A percentile compares a stretch with the other conserved stretches of the same genome.
Conservation (phyloP, 352 stramenopile genomes). For the Phytophthora tentaculata region DNA sequence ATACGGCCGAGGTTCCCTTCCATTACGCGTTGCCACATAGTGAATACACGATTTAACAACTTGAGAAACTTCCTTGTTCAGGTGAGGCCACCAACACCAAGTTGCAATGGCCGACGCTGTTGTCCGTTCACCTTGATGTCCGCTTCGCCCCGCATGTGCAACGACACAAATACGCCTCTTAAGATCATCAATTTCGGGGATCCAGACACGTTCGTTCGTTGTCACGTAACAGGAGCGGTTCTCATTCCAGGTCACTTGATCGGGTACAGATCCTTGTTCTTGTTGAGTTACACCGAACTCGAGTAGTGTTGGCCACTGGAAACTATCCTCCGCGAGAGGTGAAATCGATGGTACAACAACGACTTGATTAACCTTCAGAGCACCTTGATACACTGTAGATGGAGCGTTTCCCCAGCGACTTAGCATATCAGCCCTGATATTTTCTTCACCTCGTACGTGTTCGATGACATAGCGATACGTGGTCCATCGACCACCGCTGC, state of each 20-base stretch:
- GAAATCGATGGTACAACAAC: not conserved
- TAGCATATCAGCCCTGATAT: constrained; percentile 16
- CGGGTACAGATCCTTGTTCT: not conserved
- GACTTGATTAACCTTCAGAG: not conserved
- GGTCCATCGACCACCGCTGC: constrained; percentile 20
- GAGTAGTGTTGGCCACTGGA: constrained; percentile 1
- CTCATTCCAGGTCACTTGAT: not conserved
- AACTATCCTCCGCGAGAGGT: not conserved
- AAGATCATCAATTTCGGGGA: not conserved
- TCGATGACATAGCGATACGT: constrained; percentile 31
- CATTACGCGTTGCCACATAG: constrained; percentile 8
- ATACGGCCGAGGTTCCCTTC: constrained; percentile 18
- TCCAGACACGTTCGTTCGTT: not conserved
- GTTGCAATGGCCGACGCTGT: constrained; percentile 12
- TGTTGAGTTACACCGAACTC: constrained; percentile 5
- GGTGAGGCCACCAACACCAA: constrained; percentile 22
- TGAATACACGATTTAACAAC: constrained; percentile 33
- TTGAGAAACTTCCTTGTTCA: constrained; percentile 6
- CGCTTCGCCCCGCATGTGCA: constrained; percentile 24
- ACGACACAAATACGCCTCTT: constrained; percentile 34
- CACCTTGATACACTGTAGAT: not conserved
- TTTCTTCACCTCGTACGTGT: constrained; percentile 11
- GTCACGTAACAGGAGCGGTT: not conserved
- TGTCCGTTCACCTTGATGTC: constrained; percentile 28
- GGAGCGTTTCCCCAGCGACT: not conserved